phyloP scores from a whole-genome alignment of 305 asterid genomes.

The Euphrasia arctica region DNA sequence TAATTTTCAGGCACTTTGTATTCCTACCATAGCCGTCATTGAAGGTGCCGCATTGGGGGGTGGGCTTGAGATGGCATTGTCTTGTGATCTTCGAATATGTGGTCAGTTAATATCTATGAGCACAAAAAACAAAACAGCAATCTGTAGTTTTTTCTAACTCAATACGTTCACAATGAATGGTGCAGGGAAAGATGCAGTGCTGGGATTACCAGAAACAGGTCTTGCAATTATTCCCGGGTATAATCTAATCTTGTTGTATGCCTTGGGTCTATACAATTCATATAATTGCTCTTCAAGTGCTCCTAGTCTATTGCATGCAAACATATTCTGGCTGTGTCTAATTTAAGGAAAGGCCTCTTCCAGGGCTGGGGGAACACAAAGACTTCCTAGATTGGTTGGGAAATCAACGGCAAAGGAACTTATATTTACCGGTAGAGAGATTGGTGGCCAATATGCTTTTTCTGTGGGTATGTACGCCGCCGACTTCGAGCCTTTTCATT shows the following conservation, averaged over 20 bases:
- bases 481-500: conserved; percentile 14
- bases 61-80: conserved; percentile 93
- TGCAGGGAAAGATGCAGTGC: conserved; percentile 75
- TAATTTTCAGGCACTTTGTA: conserved; percentile 51
- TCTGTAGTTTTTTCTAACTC: conserved; percentile 19
- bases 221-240: conserved; percentile 97
- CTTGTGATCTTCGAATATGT: conserved; percentile 93
- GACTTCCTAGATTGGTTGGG: conserved; percentile 95
- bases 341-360: conserved; percentile 26
- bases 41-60: conserved; percentile 96
- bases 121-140: conserved; percentile 3
- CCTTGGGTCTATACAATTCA: neutral
- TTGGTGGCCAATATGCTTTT: conserved; percentile 59
- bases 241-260: conserved; percentile 5
- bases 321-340: conserved; percentile 22
- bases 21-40: conserved; percentile 88
- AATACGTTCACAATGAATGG: conserved; percentile 19
- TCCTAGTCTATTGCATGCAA: conserved; percentile 6
- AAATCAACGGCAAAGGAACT: conserved; percentile 84
- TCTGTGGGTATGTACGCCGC: conserved; percentile 49
- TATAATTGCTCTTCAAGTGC: conserved; percentile 12
- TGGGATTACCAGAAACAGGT: conserved; percentile 94
- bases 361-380: conserved; percentile 93
- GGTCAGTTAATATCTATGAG: conserved; percentile 41
- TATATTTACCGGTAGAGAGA: conserved; percentile 72